Conservation (phyloP, 2,329 filamentous ascomycete species). For the Hymenoscyphus linearis region DNA sequence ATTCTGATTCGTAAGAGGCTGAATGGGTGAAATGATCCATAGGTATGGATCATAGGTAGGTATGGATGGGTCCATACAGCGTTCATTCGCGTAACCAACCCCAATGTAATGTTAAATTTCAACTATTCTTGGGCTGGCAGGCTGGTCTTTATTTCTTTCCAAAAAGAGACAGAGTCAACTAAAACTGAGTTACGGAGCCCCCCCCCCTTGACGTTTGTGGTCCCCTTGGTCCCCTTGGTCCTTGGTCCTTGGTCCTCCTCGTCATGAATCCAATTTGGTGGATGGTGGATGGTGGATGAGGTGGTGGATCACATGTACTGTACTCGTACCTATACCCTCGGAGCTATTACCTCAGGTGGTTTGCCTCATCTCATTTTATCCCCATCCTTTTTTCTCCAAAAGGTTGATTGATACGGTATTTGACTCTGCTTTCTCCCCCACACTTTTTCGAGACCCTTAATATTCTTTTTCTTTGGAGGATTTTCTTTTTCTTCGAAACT, state of each 20-base stretch:
- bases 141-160: background rate
- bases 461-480: background rate
- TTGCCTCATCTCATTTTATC: conserved; percentile 12
- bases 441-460: background rate
- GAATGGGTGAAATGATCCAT: background rate
- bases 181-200: background rate
- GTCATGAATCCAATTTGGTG: background rate
- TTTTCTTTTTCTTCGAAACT: background rate
- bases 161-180: background rate
- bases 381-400: too few species aligned
- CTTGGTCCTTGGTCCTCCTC: background rate
- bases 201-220: background rate
- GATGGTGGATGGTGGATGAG: too few species aligned
- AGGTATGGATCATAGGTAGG: too few species aligned
- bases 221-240: too few species aligned
- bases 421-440: background rate
- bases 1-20: background rate
- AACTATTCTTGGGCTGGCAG: too few species aligned
- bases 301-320: conserved; percentile 19
- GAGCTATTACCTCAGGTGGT: conserved; percentile 18
- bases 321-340: too few species aligned
- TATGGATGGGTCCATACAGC: background rate
- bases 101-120: too few species aligned
- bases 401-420: background rate
- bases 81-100: background rate